A percentile compares a stretch with the other conserved stretches of the same genome.
Evolutionary conservation across 192 early-diverging fungal genomes (phyloP).

Genomic region (Polychytrium aggregatum): DNA sequence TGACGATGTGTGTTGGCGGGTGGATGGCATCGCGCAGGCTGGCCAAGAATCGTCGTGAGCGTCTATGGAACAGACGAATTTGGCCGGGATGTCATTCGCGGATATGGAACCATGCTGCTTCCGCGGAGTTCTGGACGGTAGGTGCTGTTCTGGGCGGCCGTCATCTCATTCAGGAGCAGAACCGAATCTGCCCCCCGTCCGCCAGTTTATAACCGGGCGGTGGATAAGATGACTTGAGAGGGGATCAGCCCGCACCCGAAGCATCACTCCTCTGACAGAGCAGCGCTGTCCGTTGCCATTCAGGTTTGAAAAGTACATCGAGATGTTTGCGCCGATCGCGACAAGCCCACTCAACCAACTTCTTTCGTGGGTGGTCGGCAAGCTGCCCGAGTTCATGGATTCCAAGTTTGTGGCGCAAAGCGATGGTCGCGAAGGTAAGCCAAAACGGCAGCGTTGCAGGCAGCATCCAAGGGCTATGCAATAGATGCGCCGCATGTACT

Average conservation of each 20-base stretch:
- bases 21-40: slow-evolving; percentile 22
- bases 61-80: slow-evolving; percentile 49
- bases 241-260: too few species aligned
- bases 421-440: slow-evolving; percentile 42
- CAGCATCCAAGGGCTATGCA: too few species aligned
- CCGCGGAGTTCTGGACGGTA: slow-evolving; percentile 9
- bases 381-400: slow-evolving; percentile 49
- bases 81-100: slow-evolving; percentile 50
- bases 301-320: too few species aligned
- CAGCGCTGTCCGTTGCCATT: too few species aligned
- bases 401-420: slow-evolving; percentile 32
- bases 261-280: too few species aligned
- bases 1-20: neutral
- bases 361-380: slow-evolving; percentile 33
- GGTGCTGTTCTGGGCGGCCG: too few species aligned
- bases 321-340: slow-evolving; percentile 40
- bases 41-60: slow-evolving; percentile 43
- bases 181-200: too few species aligned
- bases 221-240: too few species aligned
- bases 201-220: too few species aligned
- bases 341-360: slow-evolving; percentile 40
- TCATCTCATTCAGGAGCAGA: too few species aligned
- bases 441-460: too few species aligned
- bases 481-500: too few species aligned
- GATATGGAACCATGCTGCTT: slow-evolving; percentile 38